A percentile compares a stretch with the other conserved stretches of the same genome.
phyloP scores from a whole-genome alignment of 2,329 filamentous ascomycete genomes.

The Lithohypha guttulata region DNA sequence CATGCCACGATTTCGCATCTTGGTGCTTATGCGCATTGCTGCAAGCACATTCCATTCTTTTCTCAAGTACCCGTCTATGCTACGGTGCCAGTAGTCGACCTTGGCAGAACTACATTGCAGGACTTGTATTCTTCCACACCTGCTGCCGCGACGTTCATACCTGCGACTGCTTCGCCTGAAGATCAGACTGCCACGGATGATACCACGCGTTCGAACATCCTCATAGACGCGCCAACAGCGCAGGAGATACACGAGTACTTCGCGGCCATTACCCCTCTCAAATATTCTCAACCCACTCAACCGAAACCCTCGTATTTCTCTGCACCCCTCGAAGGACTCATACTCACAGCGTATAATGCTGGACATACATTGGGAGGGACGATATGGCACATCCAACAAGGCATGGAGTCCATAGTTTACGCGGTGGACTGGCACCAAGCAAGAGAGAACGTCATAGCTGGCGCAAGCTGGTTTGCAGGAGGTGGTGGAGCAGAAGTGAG shows the following conservation, averaged over 20 bases:
- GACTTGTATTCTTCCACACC: slow-evolving; percentile 87
- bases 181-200: slow-evolving; percentile 37
- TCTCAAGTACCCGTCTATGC: slow-evolving; percentile 89
- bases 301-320: slow-evolving; percentile 79
- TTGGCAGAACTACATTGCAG: slow-evolving; percentile 80
- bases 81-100: slow-evolving; percentile 82
- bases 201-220: slow-evolving; percentile 37
- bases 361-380: slow-evolving; percentile 93
- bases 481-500: slow-evolving; percentile 80
- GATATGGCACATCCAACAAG: slow-evolving; percentile 98
- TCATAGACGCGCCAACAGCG: slow-evolving; percentile 59
- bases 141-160: slow-evolving; percentile 74
- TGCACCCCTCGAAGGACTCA: slow-evolving; percentile 78
- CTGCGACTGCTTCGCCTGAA: slow-evolving; percentile 31
- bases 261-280: slow-evolving; percentile 76
- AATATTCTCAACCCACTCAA: slow-evolving; percentile 94
- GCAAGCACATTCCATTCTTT: slow-evolving; percentile 90
- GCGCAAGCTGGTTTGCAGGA: slow-evolving; percentile 85
- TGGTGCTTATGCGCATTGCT: slow-evolving; percentile 89
- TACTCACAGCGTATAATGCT: slow-evolving; percentile 91
- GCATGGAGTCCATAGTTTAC: slow-evolving; percentile 92
- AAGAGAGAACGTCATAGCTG: slow-evolving; percentile 87
- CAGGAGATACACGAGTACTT: slow-evolving; percentile 93
- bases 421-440: slow-evolving; percentile 97
- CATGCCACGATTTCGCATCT: slow-evolving; percentile 88